Evolutionary conservation across 192 early-diverging fungal species (phyloP).

Genomic region (Ambispora gerdemannii): DNA sequence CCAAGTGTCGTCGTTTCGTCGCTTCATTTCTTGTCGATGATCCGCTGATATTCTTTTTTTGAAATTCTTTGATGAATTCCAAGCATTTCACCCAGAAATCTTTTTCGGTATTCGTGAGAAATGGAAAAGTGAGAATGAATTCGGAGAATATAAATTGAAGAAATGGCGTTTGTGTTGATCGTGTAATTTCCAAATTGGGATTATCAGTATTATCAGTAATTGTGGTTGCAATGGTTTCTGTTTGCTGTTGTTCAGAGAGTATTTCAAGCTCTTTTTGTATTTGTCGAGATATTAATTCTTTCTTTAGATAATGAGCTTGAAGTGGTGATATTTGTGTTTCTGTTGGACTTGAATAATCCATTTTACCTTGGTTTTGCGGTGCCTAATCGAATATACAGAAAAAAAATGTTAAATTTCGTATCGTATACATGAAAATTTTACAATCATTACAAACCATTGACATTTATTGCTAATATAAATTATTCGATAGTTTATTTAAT

Average conservation of each 20-base stretch:
- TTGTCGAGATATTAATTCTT: constrained; percentile 47
- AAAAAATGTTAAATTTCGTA: too few species aligned
- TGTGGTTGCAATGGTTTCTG: constrained; percentile 28
- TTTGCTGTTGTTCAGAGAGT: constrained; percentile 25
- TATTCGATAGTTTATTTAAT: too few species aligned
- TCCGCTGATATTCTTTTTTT: constrained; percentile 38
- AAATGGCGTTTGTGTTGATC: constrained; percentile 35
- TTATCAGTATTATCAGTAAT: constrained; percentile 22
- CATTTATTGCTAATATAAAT: too few species aligned
- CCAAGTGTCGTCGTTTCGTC: constrained; percentile 34
- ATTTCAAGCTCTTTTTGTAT: constrained; percentile 43
- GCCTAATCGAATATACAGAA: too few species aligned
- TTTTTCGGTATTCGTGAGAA: constrained; percentile 39
- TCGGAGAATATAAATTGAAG: constrained; percentile 44
- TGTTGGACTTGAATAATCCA: too few species aligned
- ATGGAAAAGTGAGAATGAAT: constrained; percentile 49
- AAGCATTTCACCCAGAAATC: constrained; percentile 50
- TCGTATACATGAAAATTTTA: too few species aligned
- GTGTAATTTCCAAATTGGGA: background rate
- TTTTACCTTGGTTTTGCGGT: too few species aligned
- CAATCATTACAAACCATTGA: too few species aligned
- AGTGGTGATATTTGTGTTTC: constrained; percentile 14
- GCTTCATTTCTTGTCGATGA: constrained; percentile 25
- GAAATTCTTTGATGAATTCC: constrained; percentile 48
- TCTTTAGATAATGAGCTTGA: constrained; percentile 56